Evolutionary conservation across 202 grass and related monocot genomes (phyloP).

Genomic region (Carex arenaria): DNA sequence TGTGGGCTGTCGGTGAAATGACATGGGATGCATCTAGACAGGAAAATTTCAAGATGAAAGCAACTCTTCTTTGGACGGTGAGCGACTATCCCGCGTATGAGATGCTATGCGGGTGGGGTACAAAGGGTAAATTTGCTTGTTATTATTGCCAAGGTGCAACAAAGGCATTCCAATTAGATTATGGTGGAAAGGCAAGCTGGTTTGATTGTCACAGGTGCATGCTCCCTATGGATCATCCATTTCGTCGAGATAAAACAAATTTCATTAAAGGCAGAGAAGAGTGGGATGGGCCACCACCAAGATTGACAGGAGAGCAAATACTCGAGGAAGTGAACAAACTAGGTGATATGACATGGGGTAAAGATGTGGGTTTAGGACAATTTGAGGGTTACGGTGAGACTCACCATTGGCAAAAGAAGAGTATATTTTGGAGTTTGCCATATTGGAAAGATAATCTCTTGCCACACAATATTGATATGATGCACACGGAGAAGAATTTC

Average conservation of each 20-base stretch:
- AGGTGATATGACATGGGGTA: too few relatives aligned
- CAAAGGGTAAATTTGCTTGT: not conserved
- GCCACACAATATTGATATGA: too few relatives aligned
- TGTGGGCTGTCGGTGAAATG: not conserved
- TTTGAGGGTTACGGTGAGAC: too few relatives aligned
- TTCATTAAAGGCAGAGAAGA: not conserved
- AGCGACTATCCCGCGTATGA: conserved; percentile 20
- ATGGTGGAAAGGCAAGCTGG: not conserved
- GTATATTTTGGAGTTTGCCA: too few relatives aligned
- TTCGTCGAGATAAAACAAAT: not conserved
- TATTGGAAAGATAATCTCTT: too few relatives aligned
- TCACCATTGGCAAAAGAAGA: too few relatives aligned
- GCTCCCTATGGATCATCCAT: not conserved
- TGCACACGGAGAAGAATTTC: too few relatives aligned
- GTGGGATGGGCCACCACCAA: not conserved
- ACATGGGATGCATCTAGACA: conserved; percentile 29
- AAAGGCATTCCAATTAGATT: not conserved
- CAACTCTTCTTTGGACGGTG: not conserved
- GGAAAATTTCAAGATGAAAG: conserved; percentile 22
- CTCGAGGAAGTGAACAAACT: too few relatives aligned
- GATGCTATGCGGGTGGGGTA: not conserved
- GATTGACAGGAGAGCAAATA: too few relatives aligned
- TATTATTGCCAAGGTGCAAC: not conserved
- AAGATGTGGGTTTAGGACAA: too few relatives aligned
- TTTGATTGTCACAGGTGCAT: not conserved